Evolutionary conservation across 169 alveolate species (phyloP).

Genomic region (Eimeria praecox): DNA sequence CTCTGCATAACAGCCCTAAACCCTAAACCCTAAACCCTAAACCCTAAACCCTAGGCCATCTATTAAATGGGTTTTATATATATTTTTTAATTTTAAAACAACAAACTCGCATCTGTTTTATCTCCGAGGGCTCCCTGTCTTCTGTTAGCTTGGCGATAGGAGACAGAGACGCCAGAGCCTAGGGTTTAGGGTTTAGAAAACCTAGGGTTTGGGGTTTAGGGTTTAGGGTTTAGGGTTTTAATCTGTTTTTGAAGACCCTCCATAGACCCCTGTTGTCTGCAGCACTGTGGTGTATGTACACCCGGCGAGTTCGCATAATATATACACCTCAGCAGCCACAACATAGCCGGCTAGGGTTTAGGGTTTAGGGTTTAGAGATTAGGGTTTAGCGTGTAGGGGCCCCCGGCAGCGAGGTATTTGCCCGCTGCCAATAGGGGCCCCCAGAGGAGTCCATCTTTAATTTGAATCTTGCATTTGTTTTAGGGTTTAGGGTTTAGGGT

Average conservation of each 20-base stretch:
- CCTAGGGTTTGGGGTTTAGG: background rate
- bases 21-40: too few relatives aligned
- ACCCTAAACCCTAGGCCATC: too few relatives aligned
- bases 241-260: too few relatives aligned
- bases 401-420: background rate
- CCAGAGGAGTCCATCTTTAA: background rate
- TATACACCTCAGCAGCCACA: background rate
- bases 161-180: background rate
- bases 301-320: background rate
- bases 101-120: too few relatives aligned
- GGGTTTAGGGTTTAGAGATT: too few relatives aligned
- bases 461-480: background rate
- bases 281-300: background rate
- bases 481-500: too few relatives aligned
- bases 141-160: background rate
- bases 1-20: too few relatives aligned
- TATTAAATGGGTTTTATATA: too few relatives aligned
- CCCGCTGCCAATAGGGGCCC: background rate
- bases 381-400: background rate
- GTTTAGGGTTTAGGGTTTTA: constrained; percentile 9
- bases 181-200: background rate
- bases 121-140: too few relatives aligned
- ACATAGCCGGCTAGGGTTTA: too few relatives aligned
- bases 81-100: too few relatives aligned
- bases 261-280: background rate